Evolutionary conservation across 2,329 filamentous ascomycete genomes (phyloP).

Genomic region (Sclerotinia spermophila): DNA sequence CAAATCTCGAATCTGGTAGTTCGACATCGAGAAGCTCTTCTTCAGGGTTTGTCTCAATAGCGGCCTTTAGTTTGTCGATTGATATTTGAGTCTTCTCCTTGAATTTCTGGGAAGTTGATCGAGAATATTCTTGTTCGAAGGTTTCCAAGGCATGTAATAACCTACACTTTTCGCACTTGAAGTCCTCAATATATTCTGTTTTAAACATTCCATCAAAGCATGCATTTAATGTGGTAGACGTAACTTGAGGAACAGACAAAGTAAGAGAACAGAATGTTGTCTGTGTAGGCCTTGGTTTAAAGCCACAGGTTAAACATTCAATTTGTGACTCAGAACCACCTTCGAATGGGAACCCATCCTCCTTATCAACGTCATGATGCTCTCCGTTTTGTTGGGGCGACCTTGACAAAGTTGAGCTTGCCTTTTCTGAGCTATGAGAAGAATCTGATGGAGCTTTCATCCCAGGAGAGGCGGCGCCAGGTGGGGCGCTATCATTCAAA

Average conservation of each 20-base stretch:
- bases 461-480: conserved; percentile 5
- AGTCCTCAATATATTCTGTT: conserved; percentile 94
- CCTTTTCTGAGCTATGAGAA: conserved; percentile 11
- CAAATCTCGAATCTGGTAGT: conserved; percentile 69
- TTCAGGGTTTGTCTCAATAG: conserved; percentile 80
- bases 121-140: conserved; percentile 56
- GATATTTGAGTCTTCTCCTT: conserved; percentile 51
- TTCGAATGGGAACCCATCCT: conserved; percentile 85
- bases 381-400: conserved; percentile 5
- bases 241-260: conserved; percentile 81
- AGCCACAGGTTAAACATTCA: conserved; percentile 84
- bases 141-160: conserved; percentile 72
- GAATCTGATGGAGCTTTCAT: conserved; percentile 3
- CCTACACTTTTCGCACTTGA: conserved; percentile 89
- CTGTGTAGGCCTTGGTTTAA: conserved; percentile 78
- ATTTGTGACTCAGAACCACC: conserved; percentile 92
- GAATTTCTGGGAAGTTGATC: conserved; percentile 50
- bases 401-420: conserved; percentile 7
- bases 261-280: conserved; percentile 91
- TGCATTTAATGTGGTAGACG: conserved; percentile 73
- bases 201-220: conserved; percentile 96
- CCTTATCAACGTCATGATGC: conserved; percentile 37
- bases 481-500: conserved; percentile 13
- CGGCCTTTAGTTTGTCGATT: conserved; percentile 62
- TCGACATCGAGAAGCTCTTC: conserved; percentile 65